A percentile compares a stretch with the other conserved stretches of the same genome.
These are phyloP conservation scores for Lentinula guzmanii DNA, from an alignment of 768 basidiomycete genomes.

Conservation along the genomic window DNA sequence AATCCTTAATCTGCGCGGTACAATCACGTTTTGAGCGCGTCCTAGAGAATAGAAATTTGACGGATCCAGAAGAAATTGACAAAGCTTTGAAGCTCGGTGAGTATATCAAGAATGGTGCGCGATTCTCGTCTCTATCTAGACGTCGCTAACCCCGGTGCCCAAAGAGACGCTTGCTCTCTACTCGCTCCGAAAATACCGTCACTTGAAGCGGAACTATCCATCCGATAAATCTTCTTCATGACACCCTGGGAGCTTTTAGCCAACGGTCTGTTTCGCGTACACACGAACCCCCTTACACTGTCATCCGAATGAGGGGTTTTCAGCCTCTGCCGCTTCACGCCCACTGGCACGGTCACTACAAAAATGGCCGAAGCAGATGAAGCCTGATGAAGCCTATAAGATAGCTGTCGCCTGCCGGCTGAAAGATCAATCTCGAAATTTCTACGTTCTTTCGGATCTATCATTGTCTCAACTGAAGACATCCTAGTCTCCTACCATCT, in stretches of 20 bases:
- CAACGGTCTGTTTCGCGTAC: not conserved
- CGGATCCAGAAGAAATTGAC: conserved; percentile 67
- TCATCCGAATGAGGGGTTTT: not conserved
- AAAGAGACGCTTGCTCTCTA: conserved; percentile 83
- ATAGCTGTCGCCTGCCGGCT: not conserved
- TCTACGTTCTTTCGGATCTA: not conserved
- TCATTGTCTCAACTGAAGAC: not conserved
- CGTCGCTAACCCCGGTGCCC: not conserved
- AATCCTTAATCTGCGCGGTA: not conserved
- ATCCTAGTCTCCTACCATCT: not conserved
- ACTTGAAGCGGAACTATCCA: conserved; percentile 71
- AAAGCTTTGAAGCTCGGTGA: conserved; percentile 69
- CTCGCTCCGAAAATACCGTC: conserved; percentile 76
- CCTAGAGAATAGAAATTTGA: conserved; percentile 62
- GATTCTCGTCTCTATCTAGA: not conserved
- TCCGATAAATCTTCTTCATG: not conserved
- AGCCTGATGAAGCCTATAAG: not conserved
- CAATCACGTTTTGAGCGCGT: not conserved
- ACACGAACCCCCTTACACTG: not conserved
- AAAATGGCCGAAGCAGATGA: conserved; percentile 13
- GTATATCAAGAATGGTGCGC: conserved; percentile 79
- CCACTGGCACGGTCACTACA: conserved; percentile 80
- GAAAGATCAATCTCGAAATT: not conserved
- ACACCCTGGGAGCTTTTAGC: not conserved
- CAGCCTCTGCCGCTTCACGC: conserved; percentile 93